Percentiles rank a stretch among this genome's conserved stretches.
These are phyloP conservation scores for Aspergillus nomiae DNA, from an alignment of 2,329 filamentous ascomycete species.

Conservation along the genomic window DNA sequence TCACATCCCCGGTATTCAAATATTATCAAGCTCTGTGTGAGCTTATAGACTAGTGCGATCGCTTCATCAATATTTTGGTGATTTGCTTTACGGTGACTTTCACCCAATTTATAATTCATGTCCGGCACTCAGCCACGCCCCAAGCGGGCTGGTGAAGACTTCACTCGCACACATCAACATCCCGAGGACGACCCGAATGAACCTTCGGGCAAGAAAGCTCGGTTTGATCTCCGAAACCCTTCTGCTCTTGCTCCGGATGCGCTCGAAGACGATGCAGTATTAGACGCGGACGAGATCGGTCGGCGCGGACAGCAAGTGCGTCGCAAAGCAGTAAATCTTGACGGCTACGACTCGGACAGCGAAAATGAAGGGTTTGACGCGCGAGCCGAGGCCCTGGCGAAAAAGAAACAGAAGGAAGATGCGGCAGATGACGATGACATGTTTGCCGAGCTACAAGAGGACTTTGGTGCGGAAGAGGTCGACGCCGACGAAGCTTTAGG, in stretches of 20 bases:
- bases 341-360: slow-evolving; percentile 91
- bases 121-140: slow-evolving; percentile 70
- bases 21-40: neutral
- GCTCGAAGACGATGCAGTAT: slow-evolving; percentile 70
- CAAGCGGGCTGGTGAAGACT: slow-evolving; percentile 81
- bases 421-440: slow-evolving; percentile 65
- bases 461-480: slow-evolving; percentile 56
- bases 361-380: slow-evolving; percentile 89
- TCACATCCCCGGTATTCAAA: neutral
- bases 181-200: slow-evolving; percentile 51
- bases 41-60: neutral
- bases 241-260: slow-evolving; percentile 85
- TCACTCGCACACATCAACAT: slow-evolving; percentile 71
- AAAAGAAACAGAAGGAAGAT: slow-evolving; percentile 38
- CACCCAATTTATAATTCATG: slow-evolving; percentile 40
- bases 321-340: slow-evolving; percentile 91
- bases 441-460: slow-evolving; percentile 73
- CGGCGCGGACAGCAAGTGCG: slow-evolving; percentile 72
- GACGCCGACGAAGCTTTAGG: slow-evolving; percentile 52
- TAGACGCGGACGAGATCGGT: slow-evolving; percentile 92
- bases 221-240: slow-evolving; percentile 93
- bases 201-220: slow-evolving; percentile 70
- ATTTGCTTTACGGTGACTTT: neutral
- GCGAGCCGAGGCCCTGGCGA: slow-evolving; percentile 64
- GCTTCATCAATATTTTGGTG: too few species aligned